Percentiles rank a stretch among this genome's conserved stretches.
Evolutionary conservation across 2,329 filamentous ascomycete genomes (phyloP).

Genomic region (Aplosporella prunicola): DNA sequence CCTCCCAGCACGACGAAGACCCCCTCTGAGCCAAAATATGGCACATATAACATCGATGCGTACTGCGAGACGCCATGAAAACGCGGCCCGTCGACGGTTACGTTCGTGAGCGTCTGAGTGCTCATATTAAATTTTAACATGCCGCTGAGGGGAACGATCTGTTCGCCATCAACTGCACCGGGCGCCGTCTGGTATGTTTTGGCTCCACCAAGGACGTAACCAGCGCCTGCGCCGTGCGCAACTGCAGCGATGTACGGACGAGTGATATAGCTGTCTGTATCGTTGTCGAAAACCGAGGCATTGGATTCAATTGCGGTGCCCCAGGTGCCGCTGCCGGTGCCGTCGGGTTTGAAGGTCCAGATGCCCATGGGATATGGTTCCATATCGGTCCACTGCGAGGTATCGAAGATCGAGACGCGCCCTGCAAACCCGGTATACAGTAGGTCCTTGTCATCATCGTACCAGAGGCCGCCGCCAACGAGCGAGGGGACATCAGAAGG

Average conservation of each 20-base stretch:
- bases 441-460: neutral
- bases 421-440: slow-evolving; percentile 12
- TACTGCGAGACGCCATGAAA: slow-evolving; percentile 5
- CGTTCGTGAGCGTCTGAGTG: slow-evolving; percentile 8
- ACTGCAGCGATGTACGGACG: slow-evolving; percentile 8
- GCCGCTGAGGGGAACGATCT: slow-evolving; percentile 2
- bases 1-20: slow-evolving; percentile 10
- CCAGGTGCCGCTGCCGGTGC: slow-evolving; percentile 9
- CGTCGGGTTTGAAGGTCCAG: slow-evolving; percentile 11
- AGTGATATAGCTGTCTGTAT: no score
- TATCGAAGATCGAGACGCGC: slow-evolving; percentile 4
- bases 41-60: slow-evolving; percentile 5
- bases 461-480: slow-evolving; percentile 8
- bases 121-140: slow-evolving; percentile 10
- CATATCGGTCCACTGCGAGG: neutral
- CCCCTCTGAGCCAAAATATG: slow-evolving; percentile 10
- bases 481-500: slow-evolving; percentile 10
- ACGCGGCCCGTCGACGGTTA: neutral
- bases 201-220: slow-evolving; percentile 11
- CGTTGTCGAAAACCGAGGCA: slow-evolving; percentile 2
- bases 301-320: neutral
- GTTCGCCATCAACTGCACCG: neutral
- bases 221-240: slow-evolving; percentile 8
- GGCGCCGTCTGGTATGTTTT: neutral
- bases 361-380: slow-evolving; percentile 5